Conservation (phyloP, 169 alveolate genomes). For the Besnoitia besnoiti region DNA sequence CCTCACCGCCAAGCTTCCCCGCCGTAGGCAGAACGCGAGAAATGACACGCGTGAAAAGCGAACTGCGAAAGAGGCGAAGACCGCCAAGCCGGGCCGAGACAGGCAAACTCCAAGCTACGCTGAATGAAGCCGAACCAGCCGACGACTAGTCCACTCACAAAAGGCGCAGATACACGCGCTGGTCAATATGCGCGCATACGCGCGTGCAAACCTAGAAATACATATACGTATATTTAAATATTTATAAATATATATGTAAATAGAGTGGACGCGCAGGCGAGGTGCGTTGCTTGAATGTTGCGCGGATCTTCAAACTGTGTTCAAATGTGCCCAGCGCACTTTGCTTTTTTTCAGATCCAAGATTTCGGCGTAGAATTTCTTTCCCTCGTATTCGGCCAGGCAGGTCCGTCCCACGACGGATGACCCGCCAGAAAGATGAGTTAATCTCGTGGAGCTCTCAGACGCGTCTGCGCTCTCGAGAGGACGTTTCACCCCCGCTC, state of each 20-base stretch:
- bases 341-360: constrained; percentile 56
- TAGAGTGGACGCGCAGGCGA: neutral
- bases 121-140: too few relatives aligned
- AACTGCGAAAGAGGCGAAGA: too few relatives aligned
- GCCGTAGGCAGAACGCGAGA: too few relatives aligned
- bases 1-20: too few relatives aligned
- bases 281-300: neutral
- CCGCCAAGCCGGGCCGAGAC: too few relatives aligned
- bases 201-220: neutral
- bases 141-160: too few relatives aligned
- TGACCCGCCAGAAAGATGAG: neutral
- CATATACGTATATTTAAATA: neutral
- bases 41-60: too few relatives aligned
- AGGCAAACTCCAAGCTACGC: too few relatives aligned
- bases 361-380: constrained; percentile 58
- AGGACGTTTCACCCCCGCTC: too few relatives aligned
- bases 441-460: neutral
- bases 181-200: neutral
- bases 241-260: too few relatives aligned
- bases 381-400: constrained; percentile 65
- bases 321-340: neutral
- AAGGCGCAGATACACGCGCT: neutral
- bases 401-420: constrained; percentile 66
- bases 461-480: neutral
- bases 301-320: neutral